These are phyloP conservation scores for Botrytis byssoidea DNA, from an alignment of 2,329 filamentous ascomycete species.

Conservation along the genomic window DNA sequence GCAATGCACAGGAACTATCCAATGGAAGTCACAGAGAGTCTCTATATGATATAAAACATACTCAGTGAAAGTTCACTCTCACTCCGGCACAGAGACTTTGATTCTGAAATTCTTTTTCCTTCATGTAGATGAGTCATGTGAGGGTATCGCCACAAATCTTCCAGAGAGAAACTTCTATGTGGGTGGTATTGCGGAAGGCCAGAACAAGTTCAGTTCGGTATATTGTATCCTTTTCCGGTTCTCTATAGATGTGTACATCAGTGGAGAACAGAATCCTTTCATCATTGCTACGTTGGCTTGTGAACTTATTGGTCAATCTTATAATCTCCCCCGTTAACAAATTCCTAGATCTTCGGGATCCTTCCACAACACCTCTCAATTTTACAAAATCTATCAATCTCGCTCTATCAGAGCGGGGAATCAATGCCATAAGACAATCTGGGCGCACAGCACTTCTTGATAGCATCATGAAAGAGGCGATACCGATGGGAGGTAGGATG, in stretches of 20 bases:
- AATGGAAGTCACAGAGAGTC: neutral
- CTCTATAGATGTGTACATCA: neutral
- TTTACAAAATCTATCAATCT: conserved; percentile 99
- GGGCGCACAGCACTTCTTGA: conserved; percentile 67
- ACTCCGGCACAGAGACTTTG: neutral
- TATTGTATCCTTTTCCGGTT: no score
- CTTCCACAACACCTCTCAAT: conserved; percentile 79
- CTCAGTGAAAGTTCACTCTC: conserved; percentile 5
- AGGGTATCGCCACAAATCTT: neutral
- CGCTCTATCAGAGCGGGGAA: conserved; percentile 88
- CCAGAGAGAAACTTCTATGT: neutral
- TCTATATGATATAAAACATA: neutral
- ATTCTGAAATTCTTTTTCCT: neutral
- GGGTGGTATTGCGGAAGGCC: neutral
- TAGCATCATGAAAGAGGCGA: conserved; percentile 71
- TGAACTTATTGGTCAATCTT: no score
- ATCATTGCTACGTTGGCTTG: neutral
- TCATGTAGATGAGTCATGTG: neutral
- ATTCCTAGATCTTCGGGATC: conserved; percentile 75
- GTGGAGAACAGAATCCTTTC: neutral
- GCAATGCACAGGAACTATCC: neutral
- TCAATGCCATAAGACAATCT: conserved; percentile 78
- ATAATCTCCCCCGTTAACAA: neutral
- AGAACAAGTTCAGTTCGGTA: neutral
- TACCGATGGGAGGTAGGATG: conserved; percentile 96